Evolutionary conservation across 176 grass and related monocot species (phyloP), one percentile per base, ranked within the genome.

Genomic region (Lolium perenne): DNA sequence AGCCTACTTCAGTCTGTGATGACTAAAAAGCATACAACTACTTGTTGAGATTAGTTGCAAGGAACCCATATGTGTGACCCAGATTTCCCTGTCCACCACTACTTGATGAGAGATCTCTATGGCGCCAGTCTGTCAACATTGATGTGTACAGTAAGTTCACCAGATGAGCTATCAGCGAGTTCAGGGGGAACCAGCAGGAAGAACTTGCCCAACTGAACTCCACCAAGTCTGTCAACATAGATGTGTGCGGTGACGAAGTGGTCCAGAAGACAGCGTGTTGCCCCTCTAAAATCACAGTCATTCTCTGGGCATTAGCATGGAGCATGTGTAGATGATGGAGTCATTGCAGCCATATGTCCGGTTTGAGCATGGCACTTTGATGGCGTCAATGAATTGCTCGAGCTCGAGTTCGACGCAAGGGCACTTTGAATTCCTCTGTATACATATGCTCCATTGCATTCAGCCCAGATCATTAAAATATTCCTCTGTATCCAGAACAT

Each of bases 301-400:
- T 61, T 12, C 76, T 79, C 84, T 86, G 76, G 84, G 21, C 84
- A 86, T 51, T 59, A 79, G 65, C 84, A 86, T 22, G 84, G 76
- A 79, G 53, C 84, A 79, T 86, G 53, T 25, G 26, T 86, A 86
- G 15, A 9, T 1, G 65, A 79, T 57, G 5, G 11, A 60, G 76
- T 80, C 10, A 13, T 49, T 10, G 35, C 84, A 86, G 40, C 84
- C 76, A 15, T 79, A 80, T 35, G 14, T 60, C 57, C 18, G 16
- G 17, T 86, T 59, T 58, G 76, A 80, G 23, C 84, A 86, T 71
- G 51, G 49, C 53, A 71, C 65, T 25, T 71, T 86, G 17, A 80
- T 5, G 22, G 76, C 40, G 0, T 86, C 76, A 11, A 48, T 23
- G n/a, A 80, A 7, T 71, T 80, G 64, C 64, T 86, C 76, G 17